Percentiles rank a stretch among this genome's conserved stretches.
phyloP scores from a whole-genome alignment of 306 rosid species.

The Ammopiptanthus mongolicus region DNA sequence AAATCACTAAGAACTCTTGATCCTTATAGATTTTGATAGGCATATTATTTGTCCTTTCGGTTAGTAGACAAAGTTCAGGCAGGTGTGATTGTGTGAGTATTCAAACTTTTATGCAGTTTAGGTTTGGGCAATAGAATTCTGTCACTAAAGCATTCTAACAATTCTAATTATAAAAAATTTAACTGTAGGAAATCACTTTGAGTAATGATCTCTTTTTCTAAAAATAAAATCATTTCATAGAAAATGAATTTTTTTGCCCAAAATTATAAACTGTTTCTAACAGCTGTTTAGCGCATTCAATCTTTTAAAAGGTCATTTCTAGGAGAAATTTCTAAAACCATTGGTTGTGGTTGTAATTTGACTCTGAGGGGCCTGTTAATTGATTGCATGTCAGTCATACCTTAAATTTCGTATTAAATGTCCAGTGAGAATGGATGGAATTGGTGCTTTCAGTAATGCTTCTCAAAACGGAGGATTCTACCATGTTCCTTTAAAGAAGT shows the following conservation, averaged over 20 bases:
- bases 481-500: not conserved
- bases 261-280: not conserved
- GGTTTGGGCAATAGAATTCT: not conserved
- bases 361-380: not conserved
- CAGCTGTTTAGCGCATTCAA: not conserved
- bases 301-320: not conserved
- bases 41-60: not conserved
- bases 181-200: not conserved
- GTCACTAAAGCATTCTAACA: not conserved
- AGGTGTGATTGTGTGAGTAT: too few species aligned
- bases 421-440: not conserved
- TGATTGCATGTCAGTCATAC: not conserved
- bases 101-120: not conserved
- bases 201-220: too few species aligned
- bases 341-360: not conserved
- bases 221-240: too few species aligned
- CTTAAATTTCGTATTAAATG: not conserved
- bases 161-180: not conserved
- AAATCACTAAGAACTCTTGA: too few species aligned
- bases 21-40: too few species aligned
- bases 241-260: not conserved
- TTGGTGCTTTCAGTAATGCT: not conserved
- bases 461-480: not conserved
- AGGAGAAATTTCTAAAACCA: not conserved
- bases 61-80: not conserved